Evolutionary conservation across 2,329 filamentous ascomycete genomes (phyloP), one percentile per base, ranked within the genome.

Genomic region (Colletotrichum simmondsii): DNA sequence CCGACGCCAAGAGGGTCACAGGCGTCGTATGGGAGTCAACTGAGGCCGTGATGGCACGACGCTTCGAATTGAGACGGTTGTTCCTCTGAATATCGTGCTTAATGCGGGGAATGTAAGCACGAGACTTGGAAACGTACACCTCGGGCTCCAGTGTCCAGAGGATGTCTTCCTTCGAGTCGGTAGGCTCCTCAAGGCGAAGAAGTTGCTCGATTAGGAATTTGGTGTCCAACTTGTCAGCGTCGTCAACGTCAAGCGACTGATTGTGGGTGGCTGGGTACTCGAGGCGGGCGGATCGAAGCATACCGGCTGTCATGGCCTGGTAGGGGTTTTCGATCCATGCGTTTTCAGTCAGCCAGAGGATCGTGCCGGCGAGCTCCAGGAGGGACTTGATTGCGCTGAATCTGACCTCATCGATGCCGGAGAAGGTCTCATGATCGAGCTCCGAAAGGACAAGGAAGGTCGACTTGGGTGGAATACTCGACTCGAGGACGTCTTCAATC

Each of bases 331-430:
- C 46, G 26, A 24, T 37, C 7, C 69, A 70, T 14, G 74, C 62
- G 5, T 75, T 74, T 24, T 64, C 65, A 4, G 77, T 77, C n/a
- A 76, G 63, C 77, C 77, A 78, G 22, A 79, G 58, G 1, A 79
- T 57, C n/a, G 53, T 65, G 2, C 60, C 59, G 5, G 67, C 69
- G 32, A 66, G 19, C 8, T 24, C 26, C 5, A 78, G 19, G 7
- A 70, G 37, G 10, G 22, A 65, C 62, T 52, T 56, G 14, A 28
- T 26, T 1, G 42, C 53, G 12, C 58, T 60, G 30, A 70, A 24
- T 19, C 49, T 61, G 57, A 30, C 32, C 6, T 32, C 71, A 49
- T 73, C 71, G 56, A 80, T 76, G 16, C 82, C 80, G 4, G 77
- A 75, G 7, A 81, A 75, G 14, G 82, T 75, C 14, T 72, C 59